phyloP scores from a whole-genome alignment of 2,329 filamentous ascomycete species.

The Cordyceps tenuipes region DNA sequence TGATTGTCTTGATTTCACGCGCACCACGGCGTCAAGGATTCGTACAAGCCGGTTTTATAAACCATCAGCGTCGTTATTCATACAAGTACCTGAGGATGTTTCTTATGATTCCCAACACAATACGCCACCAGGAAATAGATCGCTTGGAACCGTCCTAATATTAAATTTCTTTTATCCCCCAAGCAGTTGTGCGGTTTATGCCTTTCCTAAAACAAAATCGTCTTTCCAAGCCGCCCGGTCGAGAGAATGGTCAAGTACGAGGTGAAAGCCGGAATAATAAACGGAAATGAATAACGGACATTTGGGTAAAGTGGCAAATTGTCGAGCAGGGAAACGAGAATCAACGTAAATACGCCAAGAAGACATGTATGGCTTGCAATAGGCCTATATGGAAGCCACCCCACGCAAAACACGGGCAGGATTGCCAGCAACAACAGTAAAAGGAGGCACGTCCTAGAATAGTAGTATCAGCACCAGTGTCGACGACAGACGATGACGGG shows the following conservation, averaged over 20 bases:
- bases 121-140: neutral
- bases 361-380: neutral
- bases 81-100: neutral
- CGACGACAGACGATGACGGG: neutral
- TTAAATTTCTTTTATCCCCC: neutral
- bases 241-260: neutral
- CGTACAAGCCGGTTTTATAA: neutral
- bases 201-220: neutral
- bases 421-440: constrained; percentile 62
- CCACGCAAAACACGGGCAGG: constrained; percentile 51
- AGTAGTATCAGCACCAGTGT: constrained; percentile 11
- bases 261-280: neutral
- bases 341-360: neutral
- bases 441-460: constrained; percentile 52
- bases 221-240: neutral
- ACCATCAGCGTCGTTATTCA: constrained; percentile 1
- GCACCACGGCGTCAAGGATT: no score
- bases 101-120: neutral
- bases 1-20: no score
- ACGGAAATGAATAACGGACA: neutral
- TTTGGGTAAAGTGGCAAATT: neutral
- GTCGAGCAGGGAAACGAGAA: neutral
- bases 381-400: constrained; percentile 21
- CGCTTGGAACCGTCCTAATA: neutral
- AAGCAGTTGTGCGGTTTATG: neutral